Evolutionary conservation across 164 flowering plant species (phyloP).

Genomic region (Amborella trichopoda): DNA sequence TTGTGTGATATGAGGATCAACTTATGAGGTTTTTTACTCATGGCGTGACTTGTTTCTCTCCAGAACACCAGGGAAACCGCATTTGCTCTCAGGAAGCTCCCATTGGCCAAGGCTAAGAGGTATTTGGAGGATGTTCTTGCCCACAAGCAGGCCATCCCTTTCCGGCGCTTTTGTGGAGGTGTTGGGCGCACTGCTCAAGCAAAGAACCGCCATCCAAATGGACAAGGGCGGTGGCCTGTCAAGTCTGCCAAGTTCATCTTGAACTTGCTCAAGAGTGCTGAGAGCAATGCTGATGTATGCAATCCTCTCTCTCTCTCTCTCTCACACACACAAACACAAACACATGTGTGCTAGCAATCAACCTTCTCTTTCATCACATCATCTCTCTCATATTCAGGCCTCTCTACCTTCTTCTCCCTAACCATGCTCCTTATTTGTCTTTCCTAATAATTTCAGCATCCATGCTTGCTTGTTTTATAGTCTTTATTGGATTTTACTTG

Average conservation of each 20-base stretch:
- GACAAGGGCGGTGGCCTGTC: constrained; percentile 95
- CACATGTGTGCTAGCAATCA: background rate
- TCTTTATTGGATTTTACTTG: too few relatives aligned
- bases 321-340: too few relatives aligned
- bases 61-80: constrained; percentile 96
- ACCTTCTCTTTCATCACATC: background rate
- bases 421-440: too few relatives aligned
- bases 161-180: constrained; percentile 85
- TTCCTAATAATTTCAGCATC: too few relatives aligned
- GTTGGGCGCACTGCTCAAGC: constrained; percentile 98
- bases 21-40: too few relatives aligned
- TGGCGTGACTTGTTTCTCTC: background rate
- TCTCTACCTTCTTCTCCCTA: too few relatives aligned
- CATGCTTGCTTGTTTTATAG: too few relatives aligned
- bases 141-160: constrained; percentile 93
- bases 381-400: too few relatives aligned
- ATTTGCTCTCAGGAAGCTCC: constrained; percentile 52
- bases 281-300: constrained; percentile 87
- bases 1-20: too few relatives aligned
- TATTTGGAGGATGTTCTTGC: constrained; percentile 83
- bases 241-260: constrained; percentile 81
- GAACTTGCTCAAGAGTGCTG: constrained; percentile 90
- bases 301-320: too few relatives aligned
- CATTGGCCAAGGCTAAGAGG: constrained; percentile 69
- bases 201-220: constrained; percentile 83